These are phyloP conservation scores for Pouteria glomerata DNA, from an alignment of 148 eudicot genomes.

Conservation along the genomic window DNA sequence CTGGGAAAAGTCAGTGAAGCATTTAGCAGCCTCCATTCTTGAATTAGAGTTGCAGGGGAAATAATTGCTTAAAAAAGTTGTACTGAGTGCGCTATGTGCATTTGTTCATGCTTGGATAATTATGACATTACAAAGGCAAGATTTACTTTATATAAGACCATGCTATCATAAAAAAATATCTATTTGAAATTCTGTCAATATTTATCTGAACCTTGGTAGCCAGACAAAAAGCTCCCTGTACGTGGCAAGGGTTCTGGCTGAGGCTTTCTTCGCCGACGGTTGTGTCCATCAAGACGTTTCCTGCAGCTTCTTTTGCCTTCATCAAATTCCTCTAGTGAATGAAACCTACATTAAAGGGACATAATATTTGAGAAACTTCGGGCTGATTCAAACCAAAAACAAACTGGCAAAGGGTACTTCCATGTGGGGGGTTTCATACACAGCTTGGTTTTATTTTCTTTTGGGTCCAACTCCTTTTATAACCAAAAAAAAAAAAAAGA, in stretches of 20 bases:
- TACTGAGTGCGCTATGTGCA: too few species aligned
- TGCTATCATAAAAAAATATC: neutral
- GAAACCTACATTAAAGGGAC: constrained; percentile 15
- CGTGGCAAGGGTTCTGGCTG: constrained; percentile 14
- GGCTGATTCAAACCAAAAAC: neutral
- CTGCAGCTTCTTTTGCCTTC: constrained; percentile 31
- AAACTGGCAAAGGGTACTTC: too few species aligned
- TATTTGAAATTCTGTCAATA: neutral
- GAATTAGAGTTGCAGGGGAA: neutral
- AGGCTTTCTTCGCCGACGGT: constrained; percentile 27
- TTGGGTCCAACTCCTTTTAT: too few species aligned
- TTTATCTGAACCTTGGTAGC: constrained; percentile 12
- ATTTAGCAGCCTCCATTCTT: too few species aligned
- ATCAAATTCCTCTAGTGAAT: constrained; percentile 28
- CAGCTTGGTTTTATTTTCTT: too few species aligned
- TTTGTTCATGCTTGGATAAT: neutral
- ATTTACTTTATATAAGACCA: neutral
- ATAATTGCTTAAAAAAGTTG: neutral
- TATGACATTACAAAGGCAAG: neutral
- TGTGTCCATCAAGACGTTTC: constrained; percentile 29
- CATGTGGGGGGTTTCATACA: too few species aligned
- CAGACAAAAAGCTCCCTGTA: constrained; percentile 7
- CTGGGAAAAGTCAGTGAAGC: too few species aligned
- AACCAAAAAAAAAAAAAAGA: neutral
- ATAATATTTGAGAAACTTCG: neutral